Conservation (phyloP, 2,329 filamentous ascomycete species). For the Falciphora oryzae region DNA sequence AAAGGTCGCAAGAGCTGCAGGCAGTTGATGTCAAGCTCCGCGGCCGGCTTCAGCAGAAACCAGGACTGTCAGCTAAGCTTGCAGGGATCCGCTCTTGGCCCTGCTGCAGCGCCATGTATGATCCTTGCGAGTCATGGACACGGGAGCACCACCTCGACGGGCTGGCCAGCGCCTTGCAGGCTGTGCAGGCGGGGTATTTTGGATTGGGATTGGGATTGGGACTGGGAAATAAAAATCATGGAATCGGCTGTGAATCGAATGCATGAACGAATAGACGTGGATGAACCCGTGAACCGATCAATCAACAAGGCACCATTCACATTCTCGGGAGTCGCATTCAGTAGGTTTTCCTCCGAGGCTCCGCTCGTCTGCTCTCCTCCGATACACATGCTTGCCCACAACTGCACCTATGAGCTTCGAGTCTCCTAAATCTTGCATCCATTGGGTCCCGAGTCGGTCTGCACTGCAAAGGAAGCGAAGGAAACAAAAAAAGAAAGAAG, state of each 20-base stretch:
- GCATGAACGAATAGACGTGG: too few relatives aligned
- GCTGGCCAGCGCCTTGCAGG: constrained; percentile 11
- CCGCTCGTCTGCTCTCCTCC: neutral
- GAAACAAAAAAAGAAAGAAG: neutral
- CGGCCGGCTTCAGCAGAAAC: neutral
- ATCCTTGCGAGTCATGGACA: constrained; percentile 3
- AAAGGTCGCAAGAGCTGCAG: constrained; percentile 8
- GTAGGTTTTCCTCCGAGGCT: too few relatives aligned
- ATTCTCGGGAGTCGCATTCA: neutral
- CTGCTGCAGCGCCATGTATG: constrained; percentile 6
- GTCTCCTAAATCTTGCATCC: neutral
- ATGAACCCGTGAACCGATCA: too few relatives aligned
- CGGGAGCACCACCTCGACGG: neutral
- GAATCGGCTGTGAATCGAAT: neutral
- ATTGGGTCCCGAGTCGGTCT: neutral
- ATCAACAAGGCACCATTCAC: too few relatives aligned
- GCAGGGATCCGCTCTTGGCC: constrained; percentile 8
- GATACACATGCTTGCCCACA: too few relatives aligned
- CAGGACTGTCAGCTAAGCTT: constrained; percentile 2
- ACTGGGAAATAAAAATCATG: too few relatives aligned
- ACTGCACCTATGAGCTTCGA: neutral
- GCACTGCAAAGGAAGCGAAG: neutral
- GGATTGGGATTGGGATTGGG: too few relatives aligned
- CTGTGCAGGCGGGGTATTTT: too few relatives aligned
- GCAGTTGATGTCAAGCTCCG: constrained; percentile 1